These are phyloP conservation scores for Aspergillus candidus DNA, from an alignment of 2,329 filamentous ascomycete species.

Conservation along the genomic window DNA sequence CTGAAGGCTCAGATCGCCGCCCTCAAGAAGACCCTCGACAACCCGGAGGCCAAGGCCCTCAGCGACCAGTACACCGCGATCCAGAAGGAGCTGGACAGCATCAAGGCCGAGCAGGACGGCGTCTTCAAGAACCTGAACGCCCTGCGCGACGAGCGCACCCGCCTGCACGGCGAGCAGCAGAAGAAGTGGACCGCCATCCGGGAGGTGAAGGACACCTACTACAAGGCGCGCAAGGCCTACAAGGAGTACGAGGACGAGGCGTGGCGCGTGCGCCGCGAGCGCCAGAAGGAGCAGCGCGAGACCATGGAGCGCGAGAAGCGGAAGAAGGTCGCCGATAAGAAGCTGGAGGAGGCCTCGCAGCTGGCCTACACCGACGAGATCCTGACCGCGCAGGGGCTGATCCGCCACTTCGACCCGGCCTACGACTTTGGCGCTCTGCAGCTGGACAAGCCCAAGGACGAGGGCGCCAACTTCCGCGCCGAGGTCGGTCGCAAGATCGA, in stretches of 20 bases:
- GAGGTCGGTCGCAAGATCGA: conserved; percentile 78
- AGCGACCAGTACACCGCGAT: conserved; percentile 80
- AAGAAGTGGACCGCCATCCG: conserved; percentile 76
- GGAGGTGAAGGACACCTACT: conserved; percentile 86
- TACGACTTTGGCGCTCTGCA: conserved; percentile 62
- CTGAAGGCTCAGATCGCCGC: conserved; percentile 81
- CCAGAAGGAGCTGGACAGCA: conserved; percentile 77
- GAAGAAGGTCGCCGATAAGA: conserved; percentile 50
- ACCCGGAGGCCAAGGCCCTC: conserved; percentile 82
- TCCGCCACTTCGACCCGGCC: conserved; percentile 84
- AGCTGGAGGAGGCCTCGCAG: conserved; percentile 51
- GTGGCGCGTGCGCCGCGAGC: conserved; percentile 68
- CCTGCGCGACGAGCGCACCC: conserved; percentile 78
- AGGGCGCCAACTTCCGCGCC: conserved; percentile 67
- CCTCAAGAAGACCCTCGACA: conserved; percentile 81
- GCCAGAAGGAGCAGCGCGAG: conserved; percentile 71
- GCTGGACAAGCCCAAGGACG: conserved; percentile 39
- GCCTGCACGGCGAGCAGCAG: conserved; percentile 78
- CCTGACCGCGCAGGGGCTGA: conserved; percentile 75
- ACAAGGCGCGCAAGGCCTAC: conserved; percentile 72
- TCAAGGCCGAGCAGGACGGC: conserved; percentile 88
- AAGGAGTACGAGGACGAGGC: conserved; percentile 78
- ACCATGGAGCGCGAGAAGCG: conserved; percentile 44
- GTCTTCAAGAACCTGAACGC: conserved; percentile 81
- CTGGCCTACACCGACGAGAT: conserved; percentile 93